Conservation (phyloP, 345 rosid species). For the Eutrema japonicum region DNA sequence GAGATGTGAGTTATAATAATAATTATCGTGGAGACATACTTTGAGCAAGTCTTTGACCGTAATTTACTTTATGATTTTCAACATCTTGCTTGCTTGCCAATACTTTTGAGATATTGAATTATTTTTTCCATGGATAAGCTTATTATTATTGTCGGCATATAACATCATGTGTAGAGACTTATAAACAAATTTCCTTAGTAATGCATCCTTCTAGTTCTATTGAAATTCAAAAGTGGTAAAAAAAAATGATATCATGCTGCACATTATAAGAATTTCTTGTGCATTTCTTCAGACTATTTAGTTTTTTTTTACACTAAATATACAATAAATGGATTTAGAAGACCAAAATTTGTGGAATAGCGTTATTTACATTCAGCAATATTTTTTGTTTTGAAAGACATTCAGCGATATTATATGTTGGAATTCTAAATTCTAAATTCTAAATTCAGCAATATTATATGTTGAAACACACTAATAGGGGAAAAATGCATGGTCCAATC, state of each 20-base stretch:
- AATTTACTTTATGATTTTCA: constrained; percentile 26
- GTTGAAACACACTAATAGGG: background rate
- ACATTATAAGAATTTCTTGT: background rate
- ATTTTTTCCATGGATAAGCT: background rate
- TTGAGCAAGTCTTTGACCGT: constrained; percentile 35
- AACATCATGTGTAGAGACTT: background rate
- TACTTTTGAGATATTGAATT: background rate
- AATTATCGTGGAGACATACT: constrained; percentile 31
- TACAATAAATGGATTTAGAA: background rate
- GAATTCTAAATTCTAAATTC: too few species aligned
- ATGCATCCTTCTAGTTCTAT: background rate
- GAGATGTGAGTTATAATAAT: constrained; percentile 20
- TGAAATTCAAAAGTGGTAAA: background rate
- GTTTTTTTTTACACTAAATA: background rate
- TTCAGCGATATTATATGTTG: too few species aligned
- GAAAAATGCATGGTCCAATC: constrained; percentile 39
- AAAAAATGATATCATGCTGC: background rate
- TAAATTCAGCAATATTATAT: background rate
- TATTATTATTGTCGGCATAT: background rate
- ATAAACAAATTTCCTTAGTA: background rate
- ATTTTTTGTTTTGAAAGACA: too few species aligned
- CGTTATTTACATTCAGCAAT: background rate
- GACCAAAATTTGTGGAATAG: background rate
- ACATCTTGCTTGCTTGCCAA: background rate
- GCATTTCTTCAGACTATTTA: background rate